Evolutionary conservation across 2,329 filamentous ascomycete species (phyloP).

Genomic region (Aspergillus persii): DNA sequence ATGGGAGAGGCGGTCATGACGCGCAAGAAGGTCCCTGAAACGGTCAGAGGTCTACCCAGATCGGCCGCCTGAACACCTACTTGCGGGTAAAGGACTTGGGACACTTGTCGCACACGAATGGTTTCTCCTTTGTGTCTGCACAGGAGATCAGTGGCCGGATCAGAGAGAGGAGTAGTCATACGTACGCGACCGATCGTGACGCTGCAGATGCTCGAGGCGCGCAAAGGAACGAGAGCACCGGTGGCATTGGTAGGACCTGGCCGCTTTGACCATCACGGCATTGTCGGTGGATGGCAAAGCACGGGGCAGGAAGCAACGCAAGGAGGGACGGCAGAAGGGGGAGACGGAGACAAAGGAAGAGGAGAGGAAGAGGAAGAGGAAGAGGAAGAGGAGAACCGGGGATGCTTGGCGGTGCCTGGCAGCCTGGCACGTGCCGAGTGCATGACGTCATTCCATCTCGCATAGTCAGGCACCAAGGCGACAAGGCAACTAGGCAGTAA

Average conservation of each 20-base stretch:
- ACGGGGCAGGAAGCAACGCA: neutral
- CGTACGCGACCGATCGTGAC: conserved; percentile 36
- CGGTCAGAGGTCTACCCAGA: conserved; percentile 7
- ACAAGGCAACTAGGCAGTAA: no score
- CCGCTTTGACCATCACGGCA: conserved; percentile 19
- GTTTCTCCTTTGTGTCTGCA: conserved; percentile 37
- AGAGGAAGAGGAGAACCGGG: neutral
- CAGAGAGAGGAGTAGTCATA: neutral
- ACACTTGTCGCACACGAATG: conserved; percentile 29
- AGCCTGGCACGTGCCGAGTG: no score
- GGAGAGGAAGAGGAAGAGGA: no score
- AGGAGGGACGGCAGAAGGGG: neutral
- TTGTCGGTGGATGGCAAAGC: neutral
- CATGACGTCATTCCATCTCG: no score
- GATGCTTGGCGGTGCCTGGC: neutral
- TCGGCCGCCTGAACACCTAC: conserved; percentile 13
- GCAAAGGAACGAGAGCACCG: conserved; percentile 32
- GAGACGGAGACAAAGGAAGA: neutral
- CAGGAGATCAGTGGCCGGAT: conserved; percentile 7
- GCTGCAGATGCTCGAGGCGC: conserved; percentile 35
- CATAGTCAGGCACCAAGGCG: no score
- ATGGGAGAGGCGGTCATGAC: conserved; percentile 32
- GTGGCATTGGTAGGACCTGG: conserved; percentile 28
- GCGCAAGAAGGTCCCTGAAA: conserved; percentile 30
- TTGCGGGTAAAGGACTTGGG: conserved; percentile 36